These are phyloP conservation scores for Penicillium mononematosum DNA, from an alignment of 495 filamentous ascomycete genomes.

Conservation along the genomic window DNA sequence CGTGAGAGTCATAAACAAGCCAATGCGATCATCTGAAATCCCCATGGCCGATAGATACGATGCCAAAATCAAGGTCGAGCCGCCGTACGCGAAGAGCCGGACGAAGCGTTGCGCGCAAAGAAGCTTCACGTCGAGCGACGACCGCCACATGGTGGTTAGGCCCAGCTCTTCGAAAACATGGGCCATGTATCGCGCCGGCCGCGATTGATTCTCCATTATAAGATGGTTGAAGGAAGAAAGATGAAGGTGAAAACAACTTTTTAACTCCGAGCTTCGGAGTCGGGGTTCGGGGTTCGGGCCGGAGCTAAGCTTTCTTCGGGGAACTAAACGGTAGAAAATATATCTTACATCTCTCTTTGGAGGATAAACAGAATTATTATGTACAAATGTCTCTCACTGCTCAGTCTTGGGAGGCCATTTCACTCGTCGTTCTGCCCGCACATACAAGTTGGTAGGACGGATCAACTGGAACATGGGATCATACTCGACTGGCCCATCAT, in stretches of 20 bases:
- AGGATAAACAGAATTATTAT: not conserved
- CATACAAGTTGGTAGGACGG: constrained; percentile 56
- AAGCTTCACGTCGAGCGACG: constrained; percentile 64
- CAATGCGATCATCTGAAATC: constrained; percentile 69
- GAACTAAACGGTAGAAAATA: no score
- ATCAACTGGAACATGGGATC: constrained; percentile 58
- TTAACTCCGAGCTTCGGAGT: not conserved
- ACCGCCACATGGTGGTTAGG: constrained; percentile 41
- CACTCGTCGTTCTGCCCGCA: constrained; percentile 42
- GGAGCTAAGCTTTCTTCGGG: constrained; percentile 5
- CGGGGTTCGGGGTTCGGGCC: not conserved
- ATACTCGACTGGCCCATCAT: constrained; percentile 48
- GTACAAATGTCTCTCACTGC: not conserved
- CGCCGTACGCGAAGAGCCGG: constrained; percentile 78
- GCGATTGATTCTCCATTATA: not conserved
- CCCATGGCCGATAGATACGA: constrained; percentile 64
- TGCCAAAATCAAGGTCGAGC: constrained; percentile 71
- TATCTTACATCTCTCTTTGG: not conserved
- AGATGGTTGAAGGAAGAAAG: not conserved
- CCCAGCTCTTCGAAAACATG: constrained; percentile 39
- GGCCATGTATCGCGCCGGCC: constrained; percentile 2
- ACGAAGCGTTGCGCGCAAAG: constrained; percentile 73
- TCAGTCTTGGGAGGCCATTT: constrained; percentile 41
- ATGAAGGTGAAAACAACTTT: not conserved
- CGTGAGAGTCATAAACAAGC: constrained; percentile 86